These are phyloP conservation scores for Tagetes erecta DNA, from an alignment of 129 eudicot genomes.

Conservation along the genomic window DNA sequence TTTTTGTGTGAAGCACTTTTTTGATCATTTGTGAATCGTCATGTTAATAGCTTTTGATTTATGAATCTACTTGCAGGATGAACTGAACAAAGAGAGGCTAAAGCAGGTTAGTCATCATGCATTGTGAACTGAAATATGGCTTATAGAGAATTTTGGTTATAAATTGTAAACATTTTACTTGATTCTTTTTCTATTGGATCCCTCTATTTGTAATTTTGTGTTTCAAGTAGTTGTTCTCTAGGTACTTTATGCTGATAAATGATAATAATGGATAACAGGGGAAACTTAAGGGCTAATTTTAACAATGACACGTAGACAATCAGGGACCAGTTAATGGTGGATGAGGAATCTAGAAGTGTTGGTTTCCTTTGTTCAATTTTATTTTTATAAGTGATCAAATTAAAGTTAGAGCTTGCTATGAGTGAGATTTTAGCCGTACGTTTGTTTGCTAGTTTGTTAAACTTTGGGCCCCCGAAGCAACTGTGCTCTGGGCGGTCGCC, in stretches of 20 bases:
- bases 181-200: neutral
- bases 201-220: neutral
- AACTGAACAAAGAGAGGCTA: constrained; percentile 53
- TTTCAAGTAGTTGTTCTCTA: constrained; percentile 1
- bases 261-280: neutral
- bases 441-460: too few relatives aligned
- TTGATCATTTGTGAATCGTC: neutral
- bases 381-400: neutral
- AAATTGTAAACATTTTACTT: neutral
- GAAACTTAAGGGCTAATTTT: constrained; percentile 11
- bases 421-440: too few relatives aligned
- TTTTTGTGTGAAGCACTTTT: neutral
- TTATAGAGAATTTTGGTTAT: neutral
- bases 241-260: constrained; percentile 18
- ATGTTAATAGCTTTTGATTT: constrained; percentile 5
- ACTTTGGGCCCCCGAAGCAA: too few relatives aligned
- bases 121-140: constrained; percentile 1
- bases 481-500: too few relatives aligned
- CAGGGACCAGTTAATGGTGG: constrained; percentile 15
- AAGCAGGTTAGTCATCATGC: constrained; percentile 59
- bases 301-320: constrained; percentile 7
- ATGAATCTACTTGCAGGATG: constrained; percentile 55
- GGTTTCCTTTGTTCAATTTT: neutral
- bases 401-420: too few relatives aligned
- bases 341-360: constrained; percentile 15